A percentile compares a stretch with the other conserved stretches of the same genome.
Conservation (phyloP, 371 early-diverging fungal genomes). For the Dichotomocladium elegans region DNA sequence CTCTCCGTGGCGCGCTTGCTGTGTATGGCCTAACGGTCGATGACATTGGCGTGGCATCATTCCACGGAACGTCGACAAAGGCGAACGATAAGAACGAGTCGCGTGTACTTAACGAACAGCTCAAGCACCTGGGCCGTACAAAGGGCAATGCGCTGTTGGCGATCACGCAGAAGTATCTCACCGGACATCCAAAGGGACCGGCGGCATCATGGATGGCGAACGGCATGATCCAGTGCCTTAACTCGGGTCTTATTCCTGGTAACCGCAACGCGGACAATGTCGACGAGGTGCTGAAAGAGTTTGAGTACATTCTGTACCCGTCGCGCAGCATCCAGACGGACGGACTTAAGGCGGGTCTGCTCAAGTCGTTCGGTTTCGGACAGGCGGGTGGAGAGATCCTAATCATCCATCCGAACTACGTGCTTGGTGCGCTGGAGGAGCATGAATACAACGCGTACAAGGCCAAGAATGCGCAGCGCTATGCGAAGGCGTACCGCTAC, state of each 20-base stretch:
- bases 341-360: conserved; percentile 90
- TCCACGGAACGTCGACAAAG: conserved; percentile 97
- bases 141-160: conserved; percentile 81
- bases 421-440: conserved; percentile 77
- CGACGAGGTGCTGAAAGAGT: conserved; percentile 75
- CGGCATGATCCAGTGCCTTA: conserved; percentile 85
- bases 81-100: conserved; percentile 98
- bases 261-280: conserved; percentile 97
- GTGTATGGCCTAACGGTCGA: conserved; percentile 89
- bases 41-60: conserved; percentile 94
- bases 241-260: conserved; percentile 90
- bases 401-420: conserved; percentile 89
- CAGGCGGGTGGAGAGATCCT: conserved; percentile 95
- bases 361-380: conserved; percentile 96
- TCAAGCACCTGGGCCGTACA: conserved; percentile 86
- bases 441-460: conserved; percentile 72
- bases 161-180: conserved; percentile 93
- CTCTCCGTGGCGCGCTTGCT: conserved; percentile 90
- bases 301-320: conserved; percentile 83
- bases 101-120: conserved; percentile 82
- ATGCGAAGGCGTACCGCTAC: conserved; percentile 86
- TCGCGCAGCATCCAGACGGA: conserved; percentile 87
- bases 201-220: conserved; percentile 98
- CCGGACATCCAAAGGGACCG: conserved; percentile 96
- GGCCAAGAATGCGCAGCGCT: conserved; percentile 69